A percentile compares a stretch with the other conserved stretches of the same genome.
Conservation (phyloP, 2,329 filamentous ascomycete species). For the Hypoxylon sp. region DNA sequence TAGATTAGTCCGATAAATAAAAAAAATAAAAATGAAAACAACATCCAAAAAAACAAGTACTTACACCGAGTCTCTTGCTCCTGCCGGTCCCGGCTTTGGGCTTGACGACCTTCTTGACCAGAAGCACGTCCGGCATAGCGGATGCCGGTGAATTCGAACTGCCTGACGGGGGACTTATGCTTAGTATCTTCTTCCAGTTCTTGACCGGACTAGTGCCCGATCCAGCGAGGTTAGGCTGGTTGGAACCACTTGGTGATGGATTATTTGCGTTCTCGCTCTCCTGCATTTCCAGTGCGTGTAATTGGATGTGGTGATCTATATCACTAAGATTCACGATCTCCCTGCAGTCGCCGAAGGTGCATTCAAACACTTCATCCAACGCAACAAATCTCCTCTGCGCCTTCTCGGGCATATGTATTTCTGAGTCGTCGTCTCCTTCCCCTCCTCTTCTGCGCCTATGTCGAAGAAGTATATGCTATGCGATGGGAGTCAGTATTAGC, state of each 20-base stretch:
- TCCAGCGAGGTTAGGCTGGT: constrained; percentile 1
- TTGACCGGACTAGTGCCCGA: neutral
- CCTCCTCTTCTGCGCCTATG: constrained; percentile 46
- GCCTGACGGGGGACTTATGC: constrained; percentile 27
- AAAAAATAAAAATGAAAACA: too few species aligned
- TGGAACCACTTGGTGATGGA: neutral
- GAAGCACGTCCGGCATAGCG: neutral
- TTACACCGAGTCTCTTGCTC: constrained; percentile 54
- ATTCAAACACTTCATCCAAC: constrained; percentile 63
- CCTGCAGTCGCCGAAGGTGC: constrained; percentile 70
- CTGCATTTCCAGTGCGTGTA: constrained; percentile 68
- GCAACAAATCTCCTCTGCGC: constrained; percentile 11
- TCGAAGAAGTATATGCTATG: constrained; percentile 53
- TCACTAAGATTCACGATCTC: constrained; percentile 68
- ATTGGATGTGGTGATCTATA: constrained; percentile 71
- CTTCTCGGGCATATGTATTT: too few species aligned
- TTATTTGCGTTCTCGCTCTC: constrained; percentile 53
- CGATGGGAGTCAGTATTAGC: constrained; percentile 14
- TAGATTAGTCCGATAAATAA: neutral
- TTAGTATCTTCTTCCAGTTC: constrained; percentile 52
- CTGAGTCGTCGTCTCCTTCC: constrained; percentile 43
- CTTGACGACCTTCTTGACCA: constrained; percentile 47
- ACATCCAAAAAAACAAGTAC: too few species aligned
- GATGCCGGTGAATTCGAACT: neutral
- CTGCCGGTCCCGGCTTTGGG: neutral